phyloP scores from a whole-genome alignment of 257 asterid species.

The Penstemon barbatus region DNA sequence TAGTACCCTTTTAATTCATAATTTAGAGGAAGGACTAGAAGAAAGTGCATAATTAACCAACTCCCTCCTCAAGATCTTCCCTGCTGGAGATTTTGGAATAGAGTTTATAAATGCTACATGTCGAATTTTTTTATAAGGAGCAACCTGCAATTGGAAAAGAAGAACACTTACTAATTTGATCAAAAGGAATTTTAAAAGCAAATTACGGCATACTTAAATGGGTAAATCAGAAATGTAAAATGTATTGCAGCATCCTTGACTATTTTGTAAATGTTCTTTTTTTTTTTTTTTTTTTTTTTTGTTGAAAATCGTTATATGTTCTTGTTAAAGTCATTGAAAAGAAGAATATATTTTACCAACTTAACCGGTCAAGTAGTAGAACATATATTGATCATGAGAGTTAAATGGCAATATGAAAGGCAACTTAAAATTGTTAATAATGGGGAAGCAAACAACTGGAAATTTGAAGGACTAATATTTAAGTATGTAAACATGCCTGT shows the following conservation, averaged over 20 bases:
- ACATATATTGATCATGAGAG: background rate
- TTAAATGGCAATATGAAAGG: background rate
- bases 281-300: too few species aligned
- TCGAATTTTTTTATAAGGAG: constrained; percentile 81
- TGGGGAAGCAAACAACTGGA: background rate
- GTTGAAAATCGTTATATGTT: too few species aligned
- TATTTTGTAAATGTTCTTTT: too few species aligned
- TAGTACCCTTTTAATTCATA: constrained; percentile 22
- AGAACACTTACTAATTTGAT: background rate
- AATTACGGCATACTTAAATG: background rate
- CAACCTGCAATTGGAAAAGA: constrained; percentile 46
- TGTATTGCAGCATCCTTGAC: too few species aligned
- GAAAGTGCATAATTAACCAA: constrained; percentile 48
- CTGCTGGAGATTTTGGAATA: constrained; percentile 82
- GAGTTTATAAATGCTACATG: constrained; percentile 64
- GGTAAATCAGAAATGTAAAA: background rate
- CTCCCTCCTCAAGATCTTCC: constrained; percentile 82
- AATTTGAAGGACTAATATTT: background rate
- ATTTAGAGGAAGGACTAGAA: constrained; percentile 46
- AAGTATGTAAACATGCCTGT: constrained; percentile 49
- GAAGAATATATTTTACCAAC: background rate
- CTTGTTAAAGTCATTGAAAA: background rate
- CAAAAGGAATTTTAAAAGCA: background rate
- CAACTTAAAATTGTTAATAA: background rate
- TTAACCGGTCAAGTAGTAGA: background rate